Conservation (phyloP, 768 basidiomycete species). For the Collybia nuda region DNA sequence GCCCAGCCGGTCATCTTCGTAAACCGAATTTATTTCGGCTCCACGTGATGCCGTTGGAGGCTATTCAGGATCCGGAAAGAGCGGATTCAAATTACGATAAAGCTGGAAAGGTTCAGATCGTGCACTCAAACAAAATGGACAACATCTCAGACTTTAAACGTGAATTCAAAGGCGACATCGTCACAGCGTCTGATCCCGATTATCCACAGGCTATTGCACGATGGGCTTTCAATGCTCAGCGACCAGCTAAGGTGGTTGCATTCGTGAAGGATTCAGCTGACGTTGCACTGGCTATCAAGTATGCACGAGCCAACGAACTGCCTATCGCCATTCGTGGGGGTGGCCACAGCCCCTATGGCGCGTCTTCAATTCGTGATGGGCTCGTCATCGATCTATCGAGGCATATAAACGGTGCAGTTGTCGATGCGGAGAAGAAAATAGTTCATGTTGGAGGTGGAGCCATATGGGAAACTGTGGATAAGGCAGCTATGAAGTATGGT, state of each 20-base stretch:
- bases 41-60: too few relatives aligned
- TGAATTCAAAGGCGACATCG: not conserved
- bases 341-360: not conserved
- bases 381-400: conserved; percentile 1
- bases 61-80: too few relatives aligned
- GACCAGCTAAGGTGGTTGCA: conserved; percentile 17
- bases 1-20: too few relatives aligned
- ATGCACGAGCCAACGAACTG: conserved; percentile 3
- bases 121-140: too few relatives aligned
- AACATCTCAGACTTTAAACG: too few relatives aligned
- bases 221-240: conserved; percentile 17
- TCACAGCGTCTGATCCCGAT: conserved; percentile 4
- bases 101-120: too few relatives aligned
- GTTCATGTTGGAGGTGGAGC: not conserved
- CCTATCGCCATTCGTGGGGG: not conserved
- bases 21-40: too few relatives aligned
- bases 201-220: conserved; percentile 15
- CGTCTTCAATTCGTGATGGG: not conserved
- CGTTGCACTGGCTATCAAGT: conserved; percentile 13
- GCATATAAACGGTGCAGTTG: not conserved
- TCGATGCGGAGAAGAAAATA: not conserved
- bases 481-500: conserved; percentile 1
- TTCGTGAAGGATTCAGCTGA: conserved; percentile 14
- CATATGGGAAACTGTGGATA: not conserved
- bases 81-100: too few relatives aligned